These are phyloP conservation scores for Gonapodya prolifera DNA, from an alignment of 192 early-diverging fungal genomes.

Conservation along the genomic window DNA sequence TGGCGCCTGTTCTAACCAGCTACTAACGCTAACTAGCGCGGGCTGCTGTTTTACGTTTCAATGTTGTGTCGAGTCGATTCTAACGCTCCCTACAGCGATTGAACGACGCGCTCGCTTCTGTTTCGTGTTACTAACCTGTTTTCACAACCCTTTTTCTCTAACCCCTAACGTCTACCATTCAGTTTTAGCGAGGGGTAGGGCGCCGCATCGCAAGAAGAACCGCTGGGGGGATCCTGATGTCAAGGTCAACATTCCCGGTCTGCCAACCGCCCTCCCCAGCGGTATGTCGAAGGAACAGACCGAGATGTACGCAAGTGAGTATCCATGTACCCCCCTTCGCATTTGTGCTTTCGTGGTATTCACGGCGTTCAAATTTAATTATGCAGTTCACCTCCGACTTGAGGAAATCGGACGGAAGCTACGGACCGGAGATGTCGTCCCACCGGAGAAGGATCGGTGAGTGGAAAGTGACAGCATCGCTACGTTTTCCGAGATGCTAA, in stretches of 20 bases:
- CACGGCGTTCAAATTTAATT: background rate
- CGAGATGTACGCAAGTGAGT: conserved; percentile 60
- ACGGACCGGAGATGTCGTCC: conserved; percentile 68
- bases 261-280: conserved; percentile 65
- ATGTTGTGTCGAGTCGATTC: background rate
- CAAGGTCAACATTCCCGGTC: conserved; percentile 59
- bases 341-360: background rate
- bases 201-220: conserved; percentile 27
- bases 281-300: conserved; percentile 66
- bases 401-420: conserved; percentile 82
- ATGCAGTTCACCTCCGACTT: conserved; percentile 63
- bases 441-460: conserved; percentile 63
- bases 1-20: background rate
- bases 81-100: background rate
- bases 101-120: background rate
- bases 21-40: background rate
- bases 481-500: background rate
- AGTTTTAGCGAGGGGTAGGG: background rate
- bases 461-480: background rate
- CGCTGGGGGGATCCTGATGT: conserved; percentile 78
- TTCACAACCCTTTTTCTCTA: background rate
- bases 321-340: background rate
- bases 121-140: background rate
- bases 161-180: background rate
- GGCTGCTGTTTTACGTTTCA: background rate